Base-by-base conservation (phyloP, 1,284 basidiomycete species). In the Leucoagaricus sp. region DNA sequence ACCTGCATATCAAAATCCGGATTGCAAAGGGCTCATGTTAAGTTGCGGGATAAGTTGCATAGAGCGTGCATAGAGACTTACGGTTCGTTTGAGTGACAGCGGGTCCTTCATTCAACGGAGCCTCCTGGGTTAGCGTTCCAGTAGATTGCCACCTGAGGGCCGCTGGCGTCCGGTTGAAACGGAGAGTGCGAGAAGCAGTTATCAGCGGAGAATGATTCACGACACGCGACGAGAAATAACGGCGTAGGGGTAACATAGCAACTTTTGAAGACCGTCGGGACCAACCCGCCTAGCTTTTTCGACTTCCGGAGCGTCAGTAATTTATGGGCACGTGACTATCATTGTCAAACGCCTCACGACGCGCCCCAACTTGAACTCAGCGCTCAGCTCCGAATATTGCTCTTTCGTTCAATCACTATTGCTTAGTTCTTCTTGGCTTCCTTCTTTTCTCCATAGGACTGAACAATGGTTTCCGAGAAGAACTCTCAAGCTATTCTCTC, bases 41-140 rank as follows among this genome's bases (percentile, higher is more conserved):
- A 47, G 12, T 9, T 41, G 17, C 56, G 28, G 47, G 34, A 28
- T 51, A 52, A 41, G 34, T 38, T 36, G 21, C 25, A 69, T 29
- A 49, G 5, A 21, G 21, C 28, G 25, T 47, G 15, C 12, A 28
- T 4, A 9, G 23, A 49, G 25, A 67, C 72, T 61, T 67, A 84
- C 85, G 79, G 61, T 83, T 84, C n/a, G 83, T 84, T 62, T 82
- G 81, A 2, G 83, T 80, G 44, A 79, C 66, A 4, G 73, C 68
- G 28, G 76, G 73, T 10, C 75, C 78, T 53, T 82, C 81, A 31
- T 60, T 65, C 46, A 64, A 48, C 12, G 64, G 25, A 21, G 65
- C 51, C 5, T 64, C 41, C 21, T 38, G 28, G 17, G 34, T 41
- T 21, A 19, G 13, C n/a, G 53, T 44, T 48, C 26, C 42, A 15